Evolutionary conservation across 2,329 filamentous ascomycete species (phyloP).

Genomic region (Sclerotinia nivalis): DNA sequence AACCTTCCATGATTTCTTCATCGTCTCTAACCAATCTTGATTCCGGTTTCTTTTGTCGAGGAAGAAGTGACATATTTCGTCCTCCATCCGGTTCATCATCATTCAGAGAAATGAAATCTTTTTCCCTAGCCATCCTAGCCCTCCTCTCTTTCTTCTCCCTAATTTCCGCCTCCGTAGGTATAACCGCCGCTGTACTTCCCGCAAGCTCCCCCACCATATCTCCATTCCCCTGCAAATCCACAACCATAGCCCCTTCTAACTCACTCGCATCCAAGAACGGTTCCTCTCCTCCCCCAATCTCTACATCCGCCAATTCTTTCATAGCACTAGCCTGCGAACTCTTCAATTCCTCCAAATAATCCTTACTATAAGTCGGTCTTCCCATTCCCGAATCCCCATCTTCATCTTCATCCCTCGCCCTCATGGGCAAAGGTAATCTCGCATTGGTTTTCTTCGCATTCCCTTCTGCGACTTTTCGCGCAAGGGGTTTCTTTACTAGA

Average conservation of each 20-base stretch:
- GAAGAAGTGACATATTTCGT: conserved; percentile 44
- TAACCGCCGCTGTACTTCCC: conserved; percentile 56
- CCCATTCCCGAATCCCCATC: conserved; percentile 17
- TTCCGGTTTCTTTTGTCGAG: conserved; percentile 63
- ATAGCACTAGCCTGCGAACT: conserved; percentile 84
- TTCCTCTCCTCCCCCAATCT: conserved; percentile 51
- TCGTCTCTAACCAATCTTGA: conserved; percentile 80
- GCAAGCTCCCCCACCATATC: conserved; percentile 19
- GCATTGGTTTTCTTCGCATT: conserved; percentile 59
- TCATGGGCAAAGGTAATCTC: conserved; percentile 28
- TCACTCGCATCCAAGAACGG: conserved; percentile 55
- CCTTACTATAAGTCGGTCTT: conserved; percentile 79
- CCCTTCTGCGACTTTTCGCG: conserved; percentile 65
- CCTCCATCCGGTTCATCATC: conserved; percentile 53
- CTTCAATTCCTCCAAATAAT: conserved; percentile 82
- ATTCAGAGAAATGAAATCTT: conserved; percentile 67
- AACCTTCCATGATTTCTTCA: conserved; percentile 90
- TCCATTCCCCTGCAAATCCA: conserved; percentile 47
- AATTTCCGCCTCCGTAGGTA: conserved; percentile 83
- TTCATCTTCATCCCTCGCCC: conserved; percentile 54
- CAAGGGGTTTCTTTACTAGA: conserved; percentile 63
- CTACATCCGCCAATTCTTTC: conserved; percentile 55
- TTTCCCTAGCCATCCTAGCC: conserved; percentile 73
- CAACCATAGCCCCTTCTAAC: conserved; percentile 64
- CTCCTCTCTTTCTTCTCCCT: conserved; percentile 87